Conservation (phyloP, 2,329 filamentous ascomycete genomes). For the Phyllosticta ampelicida region DNA sequence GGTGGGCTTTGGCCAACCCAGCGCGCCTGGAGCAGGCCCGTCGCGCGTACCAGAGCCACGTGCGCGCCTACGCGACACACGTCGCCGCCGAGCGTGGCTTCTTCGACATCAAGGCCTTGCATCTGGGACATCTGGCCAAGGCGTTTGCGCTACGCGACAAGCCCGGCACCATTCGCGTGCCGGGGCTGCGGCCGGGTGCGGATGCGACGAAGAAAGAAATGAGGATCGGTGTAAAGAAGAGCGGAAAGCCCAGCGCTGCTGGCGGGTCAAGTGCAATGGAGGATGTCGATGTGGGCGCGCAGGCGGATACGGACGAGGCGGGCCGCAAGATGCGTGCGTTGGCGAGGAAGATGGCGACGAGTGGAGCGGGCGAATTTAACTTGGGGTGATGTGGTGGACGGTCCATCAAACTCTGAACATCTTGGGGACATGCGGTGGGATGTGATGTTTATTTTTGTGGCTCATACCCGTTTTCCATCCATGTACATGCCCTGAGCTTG, state of each 20-base stretch:
- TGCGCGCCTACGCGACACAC: constrained; percentile 92
- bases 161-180: constrained; percentile 62
- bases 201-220: constrained; percentile 25
- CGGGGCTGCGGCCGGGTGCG: constrained; percentile 30
- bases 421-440: no score
- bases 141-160: constrained; percentile 83
- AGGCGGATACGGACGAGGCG: constrained; percentile 39
- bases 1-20: constrained; percentile 53
- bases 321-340: constrained; percentile 42
- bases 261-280: neutral
- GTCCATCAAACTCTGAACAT: no score
- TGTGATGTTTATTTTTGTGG: neutral
- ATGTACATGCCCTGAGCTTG: no score
- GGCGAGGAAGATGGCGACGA: constrained; percentile 27
- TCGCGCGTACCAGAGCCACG: constrained; percentile 80
- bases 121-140: constrained; percentile 89
- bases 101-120: constrained; percentile 86
- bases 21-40: constrained; percentile 70
- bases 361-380: constrained; percentile 55
- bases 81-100: constrained; percentile 71
- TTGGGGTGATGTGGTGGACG: constrained; percentile 42
- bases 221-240: constrained; percentile 24
- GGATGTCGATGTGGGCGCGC: constrained; percentile 21
- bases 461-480: no score
- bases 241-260: constrained; percentile 10